These are phyloP conservation scores for Eragrostis nindensis DNA, from an alignment of 176 grass and related monocot genomes.

Conservation along the genomic window DNA sequence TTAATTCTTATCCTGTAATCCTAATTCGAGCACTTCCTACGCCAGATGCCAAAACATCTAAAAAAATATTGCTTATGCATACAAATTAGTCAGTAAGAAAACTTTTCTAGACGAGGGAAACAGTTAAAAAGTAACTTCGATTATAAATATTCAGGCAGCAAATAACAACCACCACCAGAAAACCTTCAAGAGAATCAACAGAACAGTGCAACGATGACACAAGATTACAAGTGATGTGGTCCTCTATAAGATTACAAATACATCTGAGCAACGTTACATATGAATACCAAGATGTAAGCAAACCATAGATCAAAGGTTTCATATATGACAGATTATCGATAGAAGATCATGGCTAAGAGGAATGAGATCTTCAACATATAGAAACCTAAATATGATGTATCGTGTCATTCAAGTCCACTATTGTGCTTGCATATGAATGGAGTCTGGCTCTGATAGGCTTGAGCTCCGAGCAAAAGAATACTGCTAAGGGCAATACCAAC, in stretches of 20 bases:
- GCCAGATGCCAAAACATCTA: constrained; percentile 2
- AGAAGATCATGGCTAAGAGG: not conserved
- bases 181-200: not conserved
- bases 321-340: not conserved
- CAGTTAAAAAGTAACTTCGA: too few species aligned
- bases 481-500: not conserved
- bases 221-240: not conserved
- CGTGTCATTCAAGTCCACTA: not conserved
- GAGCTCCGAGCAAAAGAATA: not conserved
- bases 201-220: not conserved
- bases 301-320: not conserved
- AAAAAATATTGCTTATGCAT: not conserved
- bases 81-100: too few species aligned
- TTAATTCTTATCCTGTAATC: not conserved
- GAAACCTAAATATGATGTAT: not conserved
- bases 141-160: too few species aligned
- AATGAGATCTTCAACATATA: not conserved
- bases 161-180: too few species aligned
- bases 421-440: not conserved
- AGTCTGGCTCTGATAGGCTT: not conserved
- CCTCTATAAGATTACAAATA: not conserved
- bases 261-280: not conserved
- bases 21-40: not conserved
- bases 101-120: too few species aligned
- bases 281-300: not conserved